phyloP scores from a whole-genome alignment of 129 eudicot genomes.

The Ambrosia artemisiifolia region DNA sequence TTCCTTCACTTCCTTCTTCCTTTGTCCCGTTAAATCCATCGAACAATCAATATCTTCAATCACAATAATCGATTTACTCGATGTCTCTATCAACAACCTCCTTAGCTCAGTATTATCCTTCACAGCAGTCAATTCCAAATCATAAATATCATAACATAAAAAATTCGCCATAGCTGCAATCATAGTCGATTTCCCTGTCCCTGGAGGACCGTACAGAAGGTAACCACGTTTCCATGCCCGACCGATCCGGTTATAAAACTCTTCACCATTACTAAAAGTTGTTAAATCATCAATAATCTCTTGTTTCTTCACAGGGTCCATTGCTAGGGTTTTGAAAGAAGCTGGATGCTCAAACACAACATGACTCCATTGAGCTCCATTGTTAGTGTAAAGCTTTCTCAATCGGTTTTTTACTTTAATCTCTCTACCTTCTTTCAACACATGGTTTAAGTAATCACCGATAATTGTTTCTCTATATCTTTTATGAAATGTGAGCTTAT shows the following conservation, averaged over 20 bases:
- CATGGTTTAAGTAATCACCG: conserved; percentile 32
- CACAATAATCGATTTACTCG: conserved; percentile 40
- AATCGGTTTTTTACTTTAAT: conserved; percentile 29
- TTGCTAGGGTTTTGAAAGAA: conserved; percentile 33
- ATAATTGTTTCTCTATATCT: conserved; percentile 21
- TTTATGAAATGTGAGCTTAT: conserved; percentile 37
- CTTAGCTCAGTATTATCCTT: conserved; percentile 35
- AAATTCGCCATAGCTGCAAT: conserved; percentile 43
- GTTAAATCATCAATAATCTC: conserved; percentile 36
- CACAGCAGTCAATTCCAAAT: conserved; percentile 33
- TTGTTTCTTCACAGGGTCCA: conserved; percentile 33
- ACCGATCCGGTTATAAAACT: conserved; percentile 34
- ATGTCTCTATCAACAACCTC: conserved; percentile 28
- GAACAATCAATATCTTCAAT: conserved; percentile 46
- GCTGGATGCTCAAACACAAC: conserved; percentile 40
- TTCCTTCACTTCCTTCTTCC: conserved; percentile 21
- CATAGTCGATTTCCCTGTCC: conserved; percentile 46
- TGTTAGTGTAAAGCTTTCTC: conserved; percentile 35
- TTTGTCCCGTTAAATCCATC: conserved; percentile 32
- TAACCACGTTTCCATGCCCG: conserved; percentile 43
- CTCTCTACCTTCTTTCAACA: conserved; percentile 40
- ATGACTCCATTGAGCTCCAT: conserved; percentile 34
- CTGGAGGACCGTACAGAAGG: conserved; percentile 37
- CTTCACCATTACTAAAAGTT: conserved; percentile 29
- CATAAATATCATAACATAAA: conserved; percentile 34